Evolutionary conservation across 2,329 filamentous ascomycete species (phyloP).

Genomic region (Verticillium nubilum): DNA sequence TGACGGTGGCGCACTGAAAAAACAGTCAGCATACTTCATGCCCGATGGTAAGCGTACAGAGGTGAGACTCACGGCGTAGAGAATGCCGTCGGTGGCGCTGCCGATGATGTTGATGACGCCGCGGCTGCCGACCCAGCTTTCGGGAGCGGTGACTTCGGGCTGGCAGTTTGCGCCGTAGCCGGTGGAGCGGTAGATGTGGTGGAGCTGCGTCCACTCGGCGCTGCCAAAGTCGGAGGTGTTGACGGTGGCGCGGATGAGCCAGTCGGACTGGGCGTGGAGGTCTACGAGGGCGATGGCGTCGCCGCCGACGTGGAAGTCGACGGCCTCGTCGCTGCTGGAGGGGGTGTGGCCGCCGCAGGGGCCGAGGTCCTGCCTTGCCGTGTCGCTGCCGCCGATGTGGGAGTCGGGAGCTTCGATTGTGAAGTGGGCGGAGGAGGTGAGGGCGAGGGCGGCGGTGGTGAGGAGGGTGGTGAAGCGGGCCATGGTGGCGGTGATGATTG

Average conservation of each 20-base stretch:
- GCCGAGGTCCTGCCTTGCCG: slow-evolving; percentile 34
- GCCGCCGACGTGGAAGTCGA: slow-evolving; percentile 52
- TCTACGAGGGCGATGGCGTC: slow-evolving; percentile 43
- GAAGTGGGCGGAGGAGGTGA: slow-evolving; percentile 47
- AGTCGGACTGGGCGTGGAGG: slow-evolving; percentile 47
- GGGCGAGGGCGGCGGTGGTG: slow-evolving; percentile 23
- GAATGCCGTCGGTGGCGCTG: slow-evolving; percentile 47
- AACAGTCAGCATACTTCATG: neutral
- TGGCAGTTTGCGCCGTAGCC: slow-evolving; percentile 51
- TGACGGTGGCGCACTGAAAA: slow-evolving; percentile 47
- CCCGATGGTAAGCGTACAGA: too few relatives aligned
- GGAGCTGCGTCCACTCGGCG: slow-evolving; percentile 49
- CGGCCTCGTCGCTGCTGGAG: slow-evolving; percentile 30
- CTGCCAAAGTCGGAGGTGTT: slow-evolving; percentile 32
- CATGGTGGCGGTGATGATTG: slow-evolving; percentile 7
- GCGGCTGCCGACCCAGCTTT: slow-evolving; percentile 46
- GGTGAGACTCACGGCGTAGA: slow-evolving; percentile 45
- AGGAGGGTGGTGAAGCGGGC: slow-evolving; percentile 23
- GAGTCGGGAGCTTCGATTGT: slow-evolving; percentile 37
- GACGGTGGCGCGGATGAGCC: slow-evolving; percentile 53
- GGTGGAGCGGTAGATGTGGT: slow-evolving; percentile 47
- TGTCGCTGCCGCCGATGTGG: slow-evolving; percentile 42
- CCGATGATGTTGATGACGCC: slow-evolving; percentile 49
- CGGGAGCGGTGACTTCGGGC: slow-evolving; percentile 40
- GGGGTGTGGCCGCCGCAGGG: slow-evolving; percentile 52